Evolutionary conservation across 345 rosid genomes (phyloP), one percentile per base, ranked within the genome.

Genomic region (Cardamine occulta): DNA sequence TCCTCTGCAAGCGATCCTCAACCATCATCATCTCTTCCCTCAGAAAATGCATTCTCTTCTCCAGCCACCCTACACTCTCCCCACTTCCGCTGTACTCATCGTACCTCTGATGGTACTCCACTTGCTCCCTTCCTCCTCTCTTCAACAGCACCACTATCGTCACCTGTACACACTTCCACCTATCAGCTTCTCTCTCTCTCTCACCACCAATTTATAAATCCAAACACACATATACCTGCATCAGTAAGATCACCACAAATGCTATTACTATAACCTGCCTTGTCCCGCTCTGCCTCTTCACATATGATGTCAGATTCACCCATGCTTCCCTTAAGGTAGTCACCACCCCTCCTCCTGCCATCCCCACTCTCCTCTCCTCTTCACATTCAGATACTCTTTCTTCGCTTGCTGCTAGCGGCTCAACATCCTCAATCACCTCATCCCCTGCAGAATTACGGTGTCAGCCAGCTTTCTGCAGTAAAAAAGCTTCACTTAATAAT

Each of bases 11-110:
- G 81, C 86, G 84, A 55, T 84, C 84, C 83, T 90, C 97, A 5
- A 85, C 88, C 89, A 88, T 88, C 29, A 85, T 67, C 85, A 94
- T 85, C 83, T 88, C 95, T 7, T 88, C 90, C 70, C 89, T 84
- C 35, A 90, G 90, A 79, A 90, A 82, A 80, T 87, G 91, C 68
- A 85, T 55, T 80, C 89, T 85, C 80, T 85, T 87, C 81, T 94
- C 97, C 77, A 88, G 56, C 93, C 97, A 88, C 7, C 80, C 82
- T 5, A 80, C 74, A 19, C 85, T 75, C 83, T 87, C 90, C 34
- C 78, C 79, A 19, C 77, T 47, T 55, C 85, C 83, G 70, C 68
- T 57, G 73, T 79, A 66, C 47, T 63, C 72, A 26, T 82, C 72
- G n/a, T 52, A 54, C 59, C 52, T 59, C 68, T 63, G 53, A 42